Evolutionary conservation across 495 filamentous ascomycete genomes (phyloP).

Genomic region (Daldinia bambusicola): DNA sequence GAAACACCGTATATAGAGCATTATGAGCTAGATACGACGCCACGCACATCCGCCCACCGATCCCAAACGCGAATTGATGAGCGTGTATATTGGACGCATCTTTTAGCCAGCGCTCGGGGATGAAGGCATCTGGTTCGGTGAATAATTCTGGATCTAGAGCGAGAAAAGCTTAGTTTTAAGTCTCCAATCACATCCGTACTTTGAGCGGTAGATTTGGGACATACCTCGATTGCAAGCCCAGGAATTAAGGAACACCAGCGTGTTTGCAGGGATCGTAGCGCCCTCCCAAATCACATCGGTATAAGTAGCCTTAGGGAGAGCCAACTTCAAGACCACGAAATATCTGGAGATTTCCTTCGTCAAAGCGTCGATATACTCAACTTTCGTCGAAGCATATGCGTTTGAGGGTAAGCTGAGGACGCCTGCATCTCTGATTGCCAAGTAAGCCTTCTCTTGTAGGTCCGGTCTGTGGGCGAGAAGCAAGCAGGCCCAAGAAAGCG

Average conservation of each 20-base stretch:
- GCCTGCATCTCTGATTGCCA: constrained; percentile 71
- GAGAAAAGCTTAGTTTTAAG: neutral
- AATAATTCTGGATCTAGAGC: constrained; percentile 68
- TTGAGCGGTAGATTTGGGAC: neutral
- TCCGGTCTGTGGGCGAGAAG: constrained; percentile 73
- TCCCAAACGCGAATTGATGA: constrained; percentile 77
- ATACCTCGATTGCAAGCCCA: constrained; percentile 20
- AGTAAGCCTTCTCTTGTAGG: constrained; percentile 71
- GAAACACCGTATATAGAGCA: constrained; percentile 73
- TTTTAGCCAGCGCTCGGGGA: constrained; percentile 73
- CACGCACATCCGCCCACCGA: constrained; percentile 77
- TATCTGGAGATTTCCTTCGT: constrained; percentile 76
- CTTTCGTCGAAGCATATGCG: constrained; percentile 73
- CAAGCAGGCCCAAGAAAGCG: constrained; percentile 69
- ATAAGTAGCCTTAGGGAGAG: constrained; percentile 70
- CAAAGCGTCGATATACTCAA: constrained; percentile 74
- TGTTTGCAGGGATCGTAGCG: constrained; percentile 69
- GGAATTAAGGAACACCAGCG: constrained; percentile 70
- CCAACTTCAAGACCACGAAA: constrained; percentile 80
- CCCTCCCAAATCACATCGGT: constrained; percentile 71
- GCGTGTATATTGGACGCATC: constrained; percentile 60
- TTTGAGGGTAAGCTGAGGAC: constrained; percentile 73
- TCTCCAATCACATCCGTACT: too few species aligned
- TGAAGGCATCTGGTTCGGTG: constrained; percentile 66
- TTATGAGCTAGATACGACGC: constrained; percentile 75